Conservation (phyloP, 345 rosid genomes). For the Bruguiera sexangula region DNA sequence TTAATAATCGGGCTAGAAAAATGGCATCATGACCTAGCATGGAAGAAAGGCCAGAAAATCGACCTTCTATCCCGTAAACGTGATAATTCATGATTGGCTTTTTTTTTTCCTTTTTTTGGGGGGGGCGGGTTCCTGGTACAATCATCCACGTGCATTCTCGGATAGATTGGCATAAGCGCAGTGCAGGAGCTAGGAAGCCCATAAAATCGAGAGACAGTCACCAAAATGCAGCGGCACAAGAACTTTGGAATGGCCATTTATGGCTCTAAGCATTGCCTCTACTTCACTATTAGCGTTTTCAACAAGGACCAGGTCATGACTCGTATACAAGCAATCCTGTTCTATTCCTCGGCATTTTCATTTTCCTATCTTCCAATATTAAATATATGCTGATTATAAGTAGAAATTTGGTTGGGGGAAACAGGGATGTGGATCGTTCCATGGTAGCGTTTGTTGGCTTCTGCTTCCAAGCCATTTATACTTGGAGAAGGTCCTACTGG, state of each 20-base stretch:
- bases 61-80: not conserved
- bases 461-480: constrained; percentile 78
- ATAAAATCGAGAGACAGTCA: not conserved
- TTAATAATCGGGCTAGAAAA: not conserved
- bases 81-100: constrained; percentile 10
- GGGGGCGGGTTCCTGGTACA: too few species aligned
- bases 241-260: constrained; percentile 21
- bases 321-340: not conserved
- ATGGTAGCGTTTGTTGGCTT: constrained; percentile 89
- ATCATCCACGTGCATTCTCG: not conserved
- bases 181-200: not conserved
- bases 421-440: constrained; percentile 23
- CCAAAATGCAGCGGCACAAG: not conserved
- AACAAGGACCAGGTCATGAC: constrained; percentile 21
- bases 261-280: constrained; percentile 40
- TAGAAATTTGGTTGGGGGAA: not conserved
- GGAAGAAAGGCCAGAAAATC: not conserved
- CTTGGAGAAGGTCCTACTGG: constrained; percentile 63
- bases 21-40: not conserved
- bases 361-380: not conserved
- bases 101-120: not conserved
- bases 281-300: constrained; percentile 28
- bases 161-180: constrained; percentile 2
- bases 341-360: not conserved
- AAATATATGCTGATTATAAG: not conserved